Percentiles rank a stretch among this genome's conserved stretches.
Conservation (phyloP, 73 alveolate genomes). For the Paramecium biaurelia region DNA sequence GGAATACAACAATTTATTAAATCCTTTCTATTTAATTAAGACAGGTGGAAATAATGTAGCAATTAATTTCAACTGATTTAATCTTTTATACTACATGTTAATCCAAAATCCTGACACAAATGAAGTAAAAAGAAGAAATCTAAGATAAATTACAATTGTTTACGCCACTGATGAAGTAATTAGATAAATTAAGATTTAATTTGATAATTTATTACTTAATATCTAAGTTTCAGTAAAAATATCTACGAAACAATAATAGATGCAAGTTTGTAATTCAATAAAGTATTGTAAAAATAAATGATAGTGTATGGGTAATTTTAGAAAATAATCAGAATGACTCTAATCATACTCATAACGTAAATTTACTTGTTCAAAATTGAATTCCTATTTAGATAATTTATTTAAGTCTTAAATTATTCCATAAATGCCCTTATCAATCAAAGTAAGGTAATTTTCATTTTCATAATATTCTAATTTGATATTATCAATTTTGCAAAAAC, state of each 20-base stretch:
- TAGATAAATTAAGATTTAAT: neutral
- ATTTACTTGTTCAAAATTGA: neutral
- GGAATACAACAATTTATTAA: neutral
- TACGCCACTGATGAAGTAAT: neutral
- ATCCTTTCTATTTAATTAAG: neutral
- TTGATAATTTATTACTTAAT: neutral
- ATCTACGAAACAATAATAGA: neutral
- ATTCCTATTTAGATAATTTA: neutral
- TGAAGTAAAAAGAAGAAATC: neutral
- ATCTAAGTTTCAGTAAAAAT: neutral
- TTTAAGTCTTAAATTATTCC: neutral
- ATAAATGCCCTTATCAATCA: neutral
- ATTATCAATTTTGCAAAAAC: neutral
- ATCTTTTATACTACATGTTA: neutral
- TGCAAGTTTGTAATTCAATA: neutral
- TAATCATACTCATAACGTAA: neutral
- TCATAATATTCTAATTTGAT: neutral
- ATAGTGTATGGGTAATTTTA: neutral
- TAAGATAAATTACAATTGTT: neutral
- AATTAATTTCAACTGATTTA: neutral
- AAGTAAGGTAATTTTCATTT: neutral
- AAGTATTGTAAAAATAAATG: neutral
- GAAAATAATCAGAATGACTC: neutral
- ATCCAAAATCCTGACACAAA: neutral
- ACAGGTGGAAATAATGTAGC: neutral